Base-by-base conservation (phyloP, 805 yeast species). In the Candida coleopterorum region DNA sequence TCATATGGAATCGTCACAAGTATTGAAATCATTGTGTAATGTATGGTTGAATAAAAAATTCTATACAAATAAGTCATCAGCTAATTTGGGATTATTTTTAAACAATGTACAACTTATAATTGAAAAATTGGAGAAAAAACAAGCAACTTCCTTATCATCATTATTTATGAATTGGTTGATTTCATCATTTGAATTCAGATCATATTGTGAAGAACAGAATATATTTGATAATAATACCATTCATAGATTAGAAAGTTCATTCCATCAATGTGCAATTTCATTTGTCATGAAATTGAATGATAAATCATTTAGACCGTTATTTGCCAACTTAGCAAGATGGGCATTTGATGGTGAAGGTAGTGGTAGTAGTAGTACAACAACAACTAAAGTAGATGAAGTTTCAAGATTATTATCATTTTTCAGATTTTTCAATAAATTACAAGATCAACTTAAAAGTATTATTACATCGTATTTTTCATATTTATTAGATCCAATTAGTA, bases 261-360 rank as follows among this genome's bases (percentile, higher is more conserved):
- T 83, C 53, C 82, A 84, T 49, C 67, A 74, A 25, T 76, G 88
- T 54, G 89, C 85, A 15, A 77, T 90, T 45, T 68, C 68, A 17
- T 81, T 79, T 47, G 94, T 90, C 14, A 73, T 93, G 81, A 89
- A 90, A 60, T 74, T 93, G 62, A 93, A 93, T 56, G 98, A 93
- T 57, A 87, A 86, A 64, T 76, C 81, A 16, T 93, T 93, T 72
- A 77, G 97, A 54, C 98, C 98, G 14, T 67, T 86, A 53, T 93
- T 93, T 62, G 90, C 89, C 6, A 69, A 81, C 18, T 68, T 87
- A 48, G 88, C 84, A 9, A 77, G 88, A 56, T 93, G 98, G 98
- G 94, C 96, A 2, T 75, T 85, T 49, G 84, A 80, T 44, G 95
- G 88, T 40, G 94, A 82, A 57, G 88, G 84, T 29, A n/a, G n/a